Evolutionary conservation across 352 stramenopile species (phyloP).

Genomic region (Globisporangium iwayamae): DNA sequence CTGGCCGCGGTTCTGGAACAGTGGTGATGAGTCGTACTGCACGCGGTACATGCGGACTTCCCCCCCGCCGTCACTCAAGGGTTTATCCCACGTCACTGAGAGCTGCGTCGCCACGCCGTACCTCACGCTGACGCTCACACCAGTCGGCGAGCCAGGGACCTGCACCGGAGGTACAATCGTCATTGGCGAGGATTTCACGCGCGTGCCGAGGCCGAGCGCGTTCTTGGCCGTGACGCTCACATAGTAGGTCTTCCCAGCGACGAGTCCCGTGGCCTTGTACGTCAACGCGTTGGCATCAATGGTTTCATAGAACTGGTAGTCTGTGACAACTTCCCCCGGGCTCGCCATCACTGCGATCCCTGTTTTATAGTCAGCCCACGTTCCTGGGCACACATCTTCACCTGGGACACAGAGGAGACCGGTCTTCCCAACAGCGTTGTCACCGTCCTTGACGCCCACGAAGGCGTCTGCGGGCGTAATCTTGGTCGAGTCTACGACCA

Average conservation of each 20-base stretch:
- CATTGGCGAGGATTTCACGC: conserved; percentile 33
- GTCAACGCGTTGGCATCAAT: conserved; percentile 47
- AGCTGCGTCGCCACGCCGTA: conserved; percentile 75
- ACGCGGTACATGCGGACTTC: conserved; percentile 72
- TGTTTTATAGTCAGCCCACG: conserved; percentile 35
- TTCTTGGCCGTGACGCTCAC: conserved; percentile 90
- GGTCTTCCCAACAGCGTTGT: conserved; percentile 59
- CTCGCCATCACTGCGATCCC: conserved; percentile 31
- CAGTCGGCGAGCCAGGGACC: conserved; percentile 60
- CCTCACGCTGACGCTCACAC: conserved; percentile 73
- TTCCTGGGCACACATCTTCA: conserved; percentile 40
- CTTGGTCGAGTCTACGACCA: conserved; percentile 59
- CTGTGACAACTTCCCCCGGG: conserved; percentile 50
- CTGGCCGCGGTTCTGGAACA: conserved; percentile 60
- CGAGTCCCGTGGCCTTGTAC: conserved; percentile 70
- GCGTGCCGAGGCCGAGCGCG: conserved; percentile 50
- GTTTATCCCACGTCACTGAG: conserved; percentile 41
- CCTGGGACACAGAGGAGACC: conserved; percentile 44
- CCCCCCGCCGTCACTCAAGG: conserved; percentile 52
- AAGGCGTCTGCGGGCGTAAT: conserved; percentile 44
- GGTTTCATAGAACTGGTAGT: conserved; percentile 73
- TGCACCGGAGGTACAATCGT: conserved; percentile 69
- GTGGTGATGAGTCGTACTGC: conserved; percentile 66
- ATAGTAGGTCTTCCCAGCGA: conserved; percentile 76
- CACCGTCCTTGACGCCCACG: conserved; percentile 63